These are phyloP conservation scores for Stropharia rugosoannulata DNA, from an alignment of 768 basidiomycete genomes.

Conservation along the genomic window DNA sequence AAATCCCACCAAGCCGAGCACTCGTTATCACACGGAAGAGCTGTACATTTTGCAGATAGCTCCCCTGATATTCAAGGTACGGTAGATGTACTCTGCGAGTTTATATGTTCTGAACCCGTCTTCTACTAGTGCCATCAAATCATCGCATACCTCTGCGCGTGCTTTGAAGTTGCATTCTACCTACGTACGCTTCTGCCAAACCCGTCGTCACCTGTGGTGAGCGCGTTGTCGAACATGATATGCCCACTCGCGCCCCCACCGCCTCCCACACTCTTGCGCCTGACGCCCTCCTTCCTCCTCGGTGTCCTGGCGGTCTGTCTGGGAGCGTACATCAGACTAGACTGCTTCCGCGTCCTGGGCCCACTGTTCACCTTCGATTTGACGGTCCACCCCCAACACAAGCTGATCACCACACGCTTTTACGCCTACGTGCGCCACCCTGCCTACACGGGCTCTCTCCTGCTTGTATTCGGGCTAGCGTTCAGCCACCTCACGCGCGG, in stretches of 20 bases:
- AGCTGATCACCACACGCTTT: constrained; percentile 47
- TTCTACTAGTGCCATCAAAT: constrained; percentile 43
- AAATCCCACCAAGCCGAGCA: constrained; percentile 49
- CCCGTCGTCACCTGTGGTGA: constrained; percentile 26
- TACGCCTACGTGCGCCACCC: constrained; percentile 57
- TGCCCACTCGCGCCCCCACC: constrained; percentile 27
- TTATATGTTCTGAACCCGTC: not conserved
- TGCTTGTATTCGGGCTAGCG: constrained; percentile 45
- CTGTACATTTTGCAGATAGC: constrained; percentile 54
- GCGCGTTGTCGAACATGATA: constrained; percentile 25
- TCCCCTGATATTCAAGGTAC: constrained; percentile 54
- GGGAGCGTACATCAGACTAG: constrained; percentile 48
- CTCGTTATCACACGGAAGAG: constrained; percentile 53
- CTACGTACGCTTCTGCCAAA: constrained; percentile 27
- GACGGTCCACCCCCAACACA: constrained; percentile 51
- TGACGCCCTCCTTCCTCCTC: constrained; percentile 43
- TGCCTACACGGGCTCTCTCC: constrained; percentile 52
- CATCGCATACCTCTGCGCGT: constrained; percentile 48
- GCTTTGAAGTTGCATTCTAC: constrained; percentile 49
- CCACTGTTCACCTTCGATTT: constrained; percentile 59
- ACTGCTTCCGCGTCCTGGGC: constrained; percentile 54
- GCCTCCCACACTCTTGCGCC: constrained; percentile 24
- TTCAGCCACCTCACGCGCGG: constrained; percentile 46
- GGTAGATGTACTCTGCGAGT: not conserved
- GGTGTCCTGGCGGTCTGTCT: constrained; percentile 42